Base-by-base conservation (phyloP, 257 asterid species). In the Primulina eburnea region DNA sequence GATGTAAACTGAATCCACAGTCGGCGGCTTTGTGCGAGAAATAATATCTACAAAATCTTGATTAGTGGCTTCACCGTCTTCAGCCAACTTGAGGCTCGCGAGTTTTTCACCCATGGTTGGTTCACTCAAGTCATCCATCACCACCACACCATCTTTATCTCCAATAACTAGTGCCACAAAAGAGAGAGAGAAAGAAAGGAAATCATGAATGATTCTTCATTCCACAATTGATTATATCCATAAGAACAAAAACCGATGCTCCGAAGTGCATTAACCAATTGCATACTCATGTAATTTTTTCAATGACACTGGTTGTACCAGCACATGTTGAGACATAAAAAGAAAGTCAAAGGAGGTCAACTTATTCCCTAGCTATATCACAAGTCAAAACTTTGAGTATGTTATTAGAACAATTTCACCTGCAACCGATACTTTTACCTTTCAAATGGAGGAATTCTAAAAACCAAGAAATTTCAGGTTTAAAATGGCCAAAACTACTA, bases 71-170 rank as follows among this genome's bases (percentile, higher is more conserved):
- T 70, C 77, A 65, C 59, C 70, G 0, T 66, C 65, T 67, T 65
- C 95, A 55, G 70, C 71, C 87, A 93, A 70, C 61, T 83, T 81
- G 35, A 93, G 90, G 78, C 78, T 82, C 35, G 88, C 90, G 69
- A 93, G 96, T 75, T 89, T 89, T 74, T 93, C 96, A 0, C 96
- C 96, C 92, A 93, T 87, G 70, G 99, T 93, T 60, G 95, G 96
- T 81, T 93, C 97, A 65, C 82, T 83, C 70, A 75, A 50, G 55
- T 89, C 96, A 74, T 81, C 82, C 62, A 69, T 67, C 59, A 74
- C 71, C 68, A 67, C 87, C 59, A 64, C 52, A 67, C 74, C 87
- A 57, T 84, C 85, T 75, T 77, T 78, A 61, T 85, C 89, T 79
- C 65, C 90, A 55, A 64, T 63, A 80, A 77, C 97, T 85, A 68